Conservation (phyloP, 352 stramenopile species). For the Phytopythium litorale region DNA sequence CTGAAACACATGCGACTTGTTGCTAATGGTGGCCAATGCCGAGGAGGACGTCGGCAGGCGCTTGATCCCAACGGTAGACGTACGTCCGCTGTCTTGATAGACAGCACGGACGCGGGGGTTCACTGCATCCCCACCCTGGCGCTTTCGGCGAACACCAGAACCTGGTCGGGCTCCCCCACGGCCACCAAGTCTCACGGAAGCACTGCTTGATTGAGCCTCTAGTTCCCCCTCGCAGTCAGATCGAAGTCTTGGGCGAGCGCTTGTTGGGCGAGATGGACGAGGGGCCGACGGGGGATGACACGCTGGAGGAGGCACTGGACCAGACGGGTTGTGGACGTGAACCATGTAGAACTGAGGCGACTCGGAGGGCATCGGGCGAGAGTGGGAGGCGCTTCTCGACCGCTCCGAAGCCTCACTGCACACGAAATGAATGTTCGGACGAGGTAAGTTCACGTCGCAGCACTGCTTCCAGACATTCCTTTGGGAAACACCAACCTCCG, state of each 20-base stretch:
- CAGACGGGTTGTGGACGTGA: conserved; percentile 30
- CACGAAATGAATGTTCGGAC: neutral
- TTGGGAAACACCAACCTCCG: conserved; percentile 23
- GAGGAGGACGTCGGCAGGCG: conserved; percentile 19
- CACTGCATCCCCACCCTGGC: conserved; percentile 27
- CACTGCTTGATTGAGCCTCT: neutral
- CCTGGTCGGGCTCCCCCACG: neutral
- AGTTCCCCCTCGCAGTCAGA: conserved; percentile 8
- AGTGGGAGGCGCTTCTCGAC: conserved; percentile 30
- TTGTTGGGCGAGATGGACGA: conserved; percentile 28
- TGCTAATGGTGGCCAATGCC: conserved; percentile 23
- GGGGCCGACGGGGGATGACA: neutral
- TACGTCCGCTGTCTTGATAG: conserved; percentile 39
- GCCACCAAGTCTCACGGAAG: neutral
- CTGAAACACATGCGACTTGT: conserved; percentile 40
- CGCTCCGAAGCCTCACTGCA: conserved; percentile 32
- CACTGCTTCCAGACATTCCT: neutral
- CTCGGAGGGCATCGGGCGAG: conserved; percentile 38
- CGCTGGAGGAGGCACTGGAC: conserved; percentile 9
- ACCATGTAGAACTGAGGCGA: conserved; percentile 56
- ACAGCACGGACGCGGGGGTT: conserved; percentile 43
- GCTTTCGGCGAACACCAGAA: conserved; percentile 31
- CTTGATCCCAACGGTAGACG: conserved; percentile 10
- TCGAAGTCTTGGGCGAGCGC: conserved; percentile 31
- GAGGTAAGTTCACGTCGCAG: neutral